Evolutionary conservation across 176 grass and related monocot genomes (phyloP).

Genomic region (Oryza meridionalis): DNA sequence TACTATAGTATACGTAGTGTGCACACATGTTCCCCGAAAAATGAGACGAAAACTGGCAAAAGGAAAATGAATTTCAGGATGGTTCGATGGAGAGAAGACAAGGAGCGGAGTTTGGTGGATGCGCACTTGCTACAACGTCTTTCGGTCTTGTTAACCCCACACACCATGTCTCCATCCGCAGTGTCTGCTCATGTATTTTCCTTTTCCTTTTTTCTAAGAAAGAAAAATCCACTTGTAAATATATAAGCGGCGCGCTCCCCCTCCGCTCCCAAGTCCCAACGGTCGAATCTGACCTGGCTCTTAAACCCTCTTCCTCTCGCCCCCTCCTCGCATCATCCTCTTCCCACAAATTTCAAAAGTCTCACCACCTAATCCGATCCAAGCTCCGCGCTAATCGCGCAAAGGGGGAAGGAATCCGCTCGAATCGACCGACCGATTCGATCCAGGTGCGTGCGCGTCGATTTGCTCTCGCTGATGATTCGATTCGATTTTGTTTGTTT

Average conservation of each 20-base stretch:
- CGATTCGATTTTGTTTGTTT: background rate
- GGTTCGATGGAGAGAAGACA: background rate
- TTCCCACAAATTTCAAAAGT: conserved; percentile 22
- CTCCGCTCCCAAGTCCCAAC: conserved; percentile 49
- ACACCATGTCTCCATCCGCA: background rate
- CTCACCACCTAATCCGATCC: background rate
- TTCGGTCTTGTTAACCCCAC: background rate
- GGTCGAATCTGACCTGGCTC: conserved; percentile 47
- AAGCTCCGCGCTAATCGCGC: conserved; percentile 15
- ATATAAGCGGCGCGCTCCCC: conserved; percentile 23
- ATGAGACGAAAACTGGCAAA: background rate
- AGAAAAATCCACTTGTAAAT: background rate
- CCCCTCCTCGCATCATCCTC: background rate
- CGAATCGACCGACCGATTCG: background rate
- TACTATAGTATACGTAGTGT: too few species aligned
- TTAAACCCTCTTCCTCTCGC: conserved; percentile 45
- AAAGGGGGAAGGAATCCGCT: background rate
- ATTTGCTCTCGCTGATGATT: background rate
- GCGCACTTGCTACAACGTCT: conserved; percentile 28
- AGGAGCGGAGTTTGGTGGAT: conserved; percentile 25
- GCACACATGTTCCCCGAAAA: background rate
- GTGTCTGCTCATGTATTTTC: background rate
- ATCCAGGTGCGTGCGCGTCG: conserved; percentile 41
- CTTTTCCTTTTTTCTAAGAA: background rate
- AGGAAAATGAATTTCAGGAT: background rate